Evolutionary conservation across 305 asterid species (phyloP).

Genomic region (Stenogyne calaminthoides): DNA sequence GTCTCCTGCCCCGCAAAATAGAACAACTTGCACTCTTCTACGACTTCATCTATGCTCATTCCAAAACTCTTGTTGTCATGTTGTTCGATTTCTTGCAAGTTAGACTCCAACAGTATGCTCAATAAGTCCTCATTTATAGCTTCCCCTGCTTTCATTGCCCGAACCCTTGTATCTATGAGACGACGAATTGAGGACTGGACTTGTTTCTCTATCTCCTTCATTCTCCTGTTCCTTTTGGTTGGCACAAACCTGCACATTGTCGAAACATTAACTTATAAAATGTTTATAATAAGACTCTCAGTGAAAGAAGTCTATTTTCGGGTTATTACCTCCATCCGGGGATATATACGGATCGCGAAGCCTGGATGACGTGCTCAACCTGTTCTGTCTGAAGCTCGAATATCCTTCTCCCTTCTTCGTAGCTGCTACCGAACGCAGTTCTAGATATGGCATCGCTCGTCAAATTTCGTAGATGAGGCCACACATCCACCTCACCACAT

Average conservation of each 20-base stretch:
- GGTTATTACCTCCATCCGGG: slow-evolving; percentile 42
- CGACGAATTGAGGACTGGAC: slow-evolving; percentile 32
- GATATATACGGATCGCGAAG: slow-evolving; percentile 18
- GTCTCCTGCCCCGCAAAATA: slow-evolving; percentile 14
- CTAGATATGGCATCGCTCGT: slow-evolving; percentile 44
- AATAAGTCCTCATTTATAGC: slow-evolving; percentile 38
- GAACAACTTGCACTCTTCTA: slow-evolving; percentile 23
- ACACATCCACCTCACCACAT: slow-evolving; percentile 43
- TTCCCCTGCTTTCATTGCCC: slow-evolving; percentile 42
- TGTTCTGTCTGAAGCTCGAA: slow-evolving; percentile 25
- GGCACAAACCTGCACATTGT: slow-evolving; percentile 36
- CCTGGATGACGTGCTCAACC: slow-evolving; percentile 3
- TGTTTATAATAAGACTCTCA: too few species aligned
- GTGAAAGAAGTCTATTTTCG: too few species aligned
- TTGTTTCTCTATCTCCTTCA: slow-evolving; percentile 46
- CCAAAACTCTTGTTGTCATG: slow-evolving; percentile 26
- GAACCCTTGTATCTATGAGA: slow-evolving; percentile 41
- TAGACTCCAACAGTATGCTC: slow-evolving; percentile 46
- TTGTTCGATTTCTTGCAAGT: slow-evolving; percentile 39
- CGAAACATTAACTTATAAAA: too few species aligned
- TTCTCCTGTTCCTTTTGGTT: slow-evolving; percentile 42
- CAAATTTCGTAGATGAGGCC: slow-evolving; percentile 46
- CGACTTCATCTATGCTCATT: slow-evolving; percentile 15
- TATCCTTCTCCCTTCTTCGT: slow-evolving; percentile 10
- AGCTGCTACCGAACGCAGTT: slow-evolving; percentile 30